Evolutionary conservation across 108 stramenopile genomes (phyloP).

Genomic region (Cyclotella baltica): DNA sequence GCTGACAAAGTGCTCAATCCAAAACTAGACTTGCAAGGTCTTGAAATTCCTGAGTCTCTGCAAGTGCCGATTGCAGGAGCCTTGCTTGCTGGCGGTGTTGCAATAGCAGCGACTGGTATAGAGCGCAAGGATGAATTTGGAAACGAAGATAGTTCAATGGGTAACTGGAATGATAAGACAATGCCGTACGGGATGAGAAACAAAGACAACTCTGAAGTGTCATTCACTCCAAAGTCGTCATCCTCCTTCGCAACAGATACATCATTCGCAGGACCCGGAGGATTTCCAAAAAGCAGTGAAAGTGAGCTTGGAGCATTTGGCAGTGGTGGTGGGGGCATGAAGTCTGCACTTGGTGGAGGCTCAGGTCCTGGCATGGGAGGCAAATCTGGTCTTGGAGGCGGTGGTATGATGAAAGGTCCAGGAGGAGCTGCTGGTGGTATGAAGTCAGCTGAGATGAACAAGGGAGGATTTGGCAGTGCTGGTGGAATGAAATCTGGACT

Average conservation of each 20-base stretch:
- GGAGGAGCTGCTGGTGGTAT: background rate
- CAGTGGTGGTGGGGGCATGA: background rate
- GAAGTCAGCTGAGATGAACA: background rate
- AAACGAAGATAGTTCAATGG: background rate
- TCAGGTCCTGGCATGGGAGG: background rate
- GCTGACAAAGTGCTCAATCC: slow-evolving; percentile 14
- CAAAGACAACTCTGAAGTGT: background rate
- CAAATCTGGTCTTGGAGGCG: too few species aligned
- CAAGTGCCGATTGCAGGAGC: slow-evolving; percentile 11
- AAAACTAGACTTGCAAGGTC: slow-evolving; percentile 8
- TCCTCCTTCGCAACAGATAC: background rate
- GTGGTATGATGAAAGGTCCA: background rate
- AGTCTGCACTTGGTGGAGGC: background rate
- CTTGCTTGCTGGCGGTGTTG: slow-evolving; percentile 15
- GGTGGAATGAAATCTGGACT: background rate
- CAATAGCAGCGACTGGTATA: background rate
- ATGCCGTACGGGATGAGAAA: slow-evolving; percentile 1
- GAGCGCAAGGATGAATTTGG: slow-evolving; percentile 6
- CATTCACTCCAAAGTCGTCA: background rate
- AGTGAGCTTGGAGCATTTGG: background rate
- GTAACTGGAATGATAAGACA: slow-evolving; percentile 1
- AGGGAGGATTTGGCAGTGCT: background rate
- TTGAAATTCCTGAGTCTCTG: background rate
- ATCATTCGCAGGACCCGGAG: background rate
- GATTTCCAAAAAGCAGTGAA: background rate